phyloP scores from a whole-genome alignment of 2,329 filamentous ascomycete genomes.

The Trichoderma oligosporum region DNA sequence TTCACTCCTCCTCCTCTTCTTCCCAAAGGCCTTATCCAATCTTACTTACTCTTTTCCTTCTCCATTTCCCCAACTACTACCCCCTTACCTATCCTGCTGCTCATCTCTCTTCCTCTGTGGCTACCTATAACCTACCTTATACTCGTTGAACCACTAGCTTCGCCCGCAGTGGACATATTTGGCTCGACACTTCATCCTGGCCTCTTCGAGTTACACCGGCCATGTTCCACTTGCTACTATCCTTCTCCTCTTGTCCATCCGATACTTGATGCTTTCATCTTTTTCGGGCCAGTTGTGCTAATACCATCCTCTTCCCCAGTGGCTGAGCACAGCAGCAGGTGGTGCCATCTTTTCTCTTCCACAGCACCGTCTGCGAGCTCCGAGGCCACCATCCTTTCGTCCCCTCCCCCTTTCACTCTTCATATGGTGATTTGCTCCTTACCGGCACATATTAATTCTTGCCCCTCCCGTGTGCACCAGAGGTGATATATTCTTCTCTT shows the following conservation, averaged over 20 bases:
- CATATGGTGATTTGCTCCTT: neutral
- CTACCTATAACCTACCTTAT: too few relatives aligned
- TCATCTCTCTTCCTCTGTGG: neutral
- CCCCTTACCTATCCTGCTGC: neutral
- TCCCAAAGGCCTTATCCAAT: too few relatives aligned
- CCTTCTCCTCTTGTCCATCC: slow-evolving; percentile 21
- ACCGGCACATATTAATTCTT: neutral
- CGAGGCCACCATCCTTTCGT: slow-evolving; percentile 3
- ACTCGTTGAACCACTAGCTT: slow-evolving; percentile 1
- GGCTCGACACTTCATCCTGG: slow-evolving; percentile 19
- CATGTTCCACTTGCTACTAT: slow-evolving; percentile 27
- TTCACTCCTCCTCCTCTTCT: too few relatives aligned
- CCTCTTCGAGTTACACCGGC: slow-evolving; percentile 25
- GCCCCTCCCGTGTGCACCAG: neutral
- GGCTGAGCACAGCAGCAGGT: slow-evolving; percentile 16
- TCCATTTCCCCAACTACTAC: neutral
- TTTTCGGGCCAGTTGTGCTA: slow-evolving; percentile 12
- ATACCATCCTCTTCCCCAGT: slow-evolving; percentile 10
- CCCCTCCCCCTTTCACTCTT: slow-evolving; percentile 3
- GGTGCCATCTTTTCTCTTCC: slow-evolving; percentile 13
- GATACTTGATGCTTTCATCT: slow-evolving; percentile 18
- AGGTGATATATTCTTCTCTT: neutral
- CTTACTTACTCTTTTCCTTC: neutral
- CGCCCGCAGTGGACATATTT: neutral
- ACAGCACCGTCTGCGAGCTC: neutral